Evolutionary conservation across 371 early-diverging fungal species (phyloP), one percentile per base, ranked within the genome.

Genomic region (Lichtheimia ornata): DNA sequence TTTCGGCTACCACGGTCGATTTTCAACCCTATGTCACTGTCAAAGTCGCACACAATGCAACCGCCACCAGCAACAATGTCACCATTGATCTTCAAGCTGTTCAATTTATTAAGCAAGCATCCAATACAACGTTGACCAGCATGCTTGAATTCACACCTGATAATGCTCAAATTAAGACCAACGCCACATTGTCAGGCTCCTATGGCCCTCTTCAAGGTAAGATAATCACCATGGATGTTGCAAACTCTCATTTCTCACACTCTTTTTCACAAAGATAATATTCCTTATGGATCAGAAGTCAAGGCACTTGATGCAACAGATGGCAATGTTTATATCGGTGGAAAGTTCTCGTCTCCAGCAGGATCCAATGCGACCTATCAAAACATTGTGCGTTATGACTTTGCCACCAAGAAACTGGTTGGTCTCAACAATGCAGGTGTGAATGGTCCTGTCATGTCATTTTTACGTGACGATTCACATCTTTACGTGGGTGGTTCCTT

Each of bases 61-160:
- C 66, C 0, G 47, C 40, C 5, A 56, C 66, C 3, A 41, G 64
- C 18, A 52, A 61, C 52, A 65, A 62, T 2, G 76, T 67, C 17
- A 62, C 70, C 0, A 56, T 88, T 9, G 71, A 78, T 5, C 84
- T 82, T 4, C 74, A 81, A 58, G 72, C 80, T 20, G 72, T 87
- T 14, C 84, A 84, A 62, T 85, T 81, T 57, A 72, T 84, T 30
- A 86, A 84, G 60, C 62, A 62, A 4, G 67, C 83, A 4, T 79
- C 87, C 2, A 57, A 59, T 0, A 49, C 62, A 1, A 56, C 53
- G 0, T 35, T 81, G 17, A 53, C 69, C 0, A 74, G 77, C 45
- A 50, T 78, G 7, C 58, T 78, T 3, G 66, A 71, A 18, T 81
- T 76, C 42, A 66, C 65, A 6, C 56, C 61, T 1, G 47, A 55